A percentile compares a stretch with the other conserved stretches of the same genome.
These are phyloP conservation scores for Eucalyptus melliodora DNA, from an alignment of 345 rosid species.

Conservation along the genomic window DNA sequence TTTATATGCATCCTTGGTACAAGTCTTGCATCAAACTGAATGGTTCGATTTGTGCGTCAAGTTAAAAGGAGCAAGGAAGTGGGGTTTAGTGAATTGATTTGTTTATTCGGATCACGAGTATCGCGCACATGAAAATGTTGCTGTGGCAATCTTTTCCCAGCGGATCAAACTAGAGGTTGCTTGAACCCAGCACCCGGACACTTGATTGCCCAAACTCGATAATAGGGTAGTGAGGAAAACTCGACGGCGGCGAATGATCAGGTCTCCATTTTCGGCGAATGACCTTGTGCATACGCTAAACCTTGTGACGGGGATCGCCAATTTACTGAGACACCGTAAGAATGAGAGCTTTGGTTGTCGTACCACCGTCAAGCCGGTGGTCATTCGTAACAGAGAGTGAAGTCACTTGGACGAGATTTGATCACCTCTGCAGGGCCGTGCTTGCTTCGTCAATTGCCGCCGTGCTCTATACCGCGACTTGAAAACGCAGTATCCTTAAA, in stretches of 20 bases:
- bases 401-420: not conserved
- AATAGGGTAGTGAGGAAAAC: not conserved
- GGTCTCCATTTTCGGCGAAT: not conserved
- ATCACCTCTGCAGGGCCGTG: not conserved
- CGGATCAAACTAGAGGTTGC: not conserved
- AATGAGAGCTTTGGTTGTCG: not conserved
- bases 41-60: not conserved
- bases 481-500: not conserved
- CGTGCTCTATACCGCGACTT: not conserved
- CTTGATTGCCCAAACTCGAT: not conserved
- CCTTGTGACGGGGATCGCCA: not conserved
- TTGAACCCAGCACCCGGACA: not conserved
- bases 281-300: not conserved
- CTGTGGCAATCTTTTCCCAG: not conserved
- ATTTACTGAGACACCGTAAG: not conserved
- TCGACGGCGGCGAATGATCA: not conserved
- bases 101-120: not conserved
- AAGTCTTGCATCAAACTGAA: not conserved
- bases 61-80: not conserved
- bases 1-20: not conserved
- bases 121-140: not conserved
- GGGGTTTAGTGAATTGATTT: not conserved
- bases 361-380: not conserved
- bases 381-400: not conserved
- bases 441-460: not conserved